Evolutionary conservation across 2,329 filamentous ascomycete genomes (phyloP), one percentile per base, ranked within the genome.

Genomic region (Herpotrichia juniperi): DNA sequence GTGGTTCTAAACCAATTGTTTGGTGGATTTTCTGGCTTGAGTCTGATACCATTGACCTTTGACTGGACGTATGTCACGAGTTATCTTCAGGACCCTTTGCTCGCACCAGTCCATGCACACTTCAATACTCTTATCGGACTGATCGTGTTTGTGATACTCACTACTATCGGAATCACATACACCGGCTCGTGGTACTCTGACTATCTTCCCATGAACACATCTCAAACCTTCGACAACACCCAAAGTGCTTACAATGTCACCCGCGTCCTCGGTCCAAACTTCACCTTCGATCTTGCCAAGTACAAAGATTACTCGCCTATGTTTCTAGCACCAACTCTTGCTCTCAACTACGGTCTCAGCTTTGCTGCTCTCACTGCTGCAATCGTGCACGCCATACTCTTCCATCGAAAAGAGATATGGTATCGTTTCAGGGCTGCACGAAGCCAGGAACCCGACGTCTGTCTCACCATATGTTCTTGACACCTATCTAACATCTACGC

Each of bases 1-100:
- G 78, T 83, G 0, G 74, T 89, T 9, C 72, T 91, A 32, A 92
- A 91, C 58, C 88, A 91, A 67, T 65, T 91, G 1, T 91, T 91
- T 59, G 89, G 89, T 1, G 87, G 86, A 1, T 79, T 78, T 43
- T 87, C 85, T 0, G 88, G 89, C 0, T 57, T 91, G 3, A 88
- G 85, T 0, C 64, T 91, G 24, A 74, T 91, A 6, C 88, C 88
- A 1, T 83, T 91, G 26, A 90, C 87, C 0, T 90, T 91, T 64
- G 88, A 91, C 75, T 91, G 88, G 87, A 87, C 86, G 2, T 63
- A 62, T 40, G 66, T 71, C n/a, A 43, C 56, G 10, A 61, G 58
- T 25, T 70, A 72, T 48, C 62, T 72, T 7, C 42, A 46, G 11
- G 58, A 66, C 45, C 70, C 70, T 1, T 53, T 73, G 8, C 59